phyloP scores from a whole-genome alignment of 441 rosid species.

The Sinapis alba region DNA sequence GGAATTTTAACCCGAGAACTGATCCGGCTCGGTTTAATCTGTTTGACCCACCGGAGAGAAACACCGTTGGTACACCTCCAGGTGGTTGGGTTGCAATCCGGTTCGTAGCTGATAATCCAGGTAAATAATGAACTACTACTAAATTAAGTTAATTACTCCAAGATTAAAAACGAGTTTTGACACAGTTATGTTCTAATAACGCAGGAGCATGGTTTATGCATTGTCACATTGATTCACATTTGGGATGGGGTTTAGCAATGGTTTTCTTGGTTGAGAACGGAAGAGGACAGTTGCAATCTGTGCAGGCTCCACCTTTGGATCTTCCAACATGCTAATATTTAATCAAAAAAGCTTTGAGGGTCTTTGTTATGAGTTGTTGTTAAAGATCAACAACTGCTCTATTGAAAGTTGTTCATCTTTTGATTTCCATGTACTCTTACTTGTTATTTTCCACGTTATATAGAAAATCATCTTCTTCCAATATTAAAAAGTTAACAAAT shows the following conservation, averaged over 20 bases:
- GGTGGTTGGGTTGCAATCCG: slow-evolving; percentile 85
- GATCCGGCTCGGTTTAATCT: slow-evolving; percentile 69
- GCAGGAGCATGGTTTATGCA: slow-evolving; percentile 76
- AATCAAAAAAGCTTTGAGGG: slow-evolving; percentile 14
- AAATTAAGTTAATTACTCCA: no score
- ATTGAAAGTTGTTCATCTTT: slow-evolving; percentile 25
- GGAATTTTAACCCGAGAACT: slow-evolving; percentile 59
- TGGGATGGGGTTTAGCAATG: slow-evolving; percentile 58
- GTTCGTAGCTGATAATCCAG: slow-evolving; percentile 67
- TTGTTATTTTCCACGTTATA: slow-evolving; percentile 22
- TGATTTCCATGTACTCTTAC: slow-evolving; percentile 12
- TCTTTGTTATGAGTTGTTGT: slow-evolving; percentile 3
- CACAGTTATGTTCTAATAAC: neutral
- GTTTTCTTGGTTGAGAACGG: slow-evolving; percentile 68
- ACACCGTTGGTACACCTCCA: slow-evolving; percentile 68
- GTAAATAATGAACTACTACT: slow-evolving; percentile 31
- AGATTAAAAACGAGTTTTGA: neutral
- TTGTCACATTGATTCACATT: slow-evolving; percentile 71
- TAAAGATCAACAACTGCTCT: neutral
- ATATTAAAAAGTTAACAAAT: neutral
- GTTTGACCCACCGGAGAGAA: slow-evolving; percentile 62
- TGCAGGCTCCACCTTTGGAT: slow-evolving; percentile 71
- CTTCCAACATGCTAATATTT: slow-evolving; percentile 57
- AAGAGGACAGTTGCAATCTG: slow-evolving; percentile 53
- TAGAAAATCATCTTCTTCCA: neutral